These are phyloP conservation scores for Dillenia suffruticosa DNA, from an alignment of 164 flowering plant genomes.

Conservation along the genomic window DNA sequence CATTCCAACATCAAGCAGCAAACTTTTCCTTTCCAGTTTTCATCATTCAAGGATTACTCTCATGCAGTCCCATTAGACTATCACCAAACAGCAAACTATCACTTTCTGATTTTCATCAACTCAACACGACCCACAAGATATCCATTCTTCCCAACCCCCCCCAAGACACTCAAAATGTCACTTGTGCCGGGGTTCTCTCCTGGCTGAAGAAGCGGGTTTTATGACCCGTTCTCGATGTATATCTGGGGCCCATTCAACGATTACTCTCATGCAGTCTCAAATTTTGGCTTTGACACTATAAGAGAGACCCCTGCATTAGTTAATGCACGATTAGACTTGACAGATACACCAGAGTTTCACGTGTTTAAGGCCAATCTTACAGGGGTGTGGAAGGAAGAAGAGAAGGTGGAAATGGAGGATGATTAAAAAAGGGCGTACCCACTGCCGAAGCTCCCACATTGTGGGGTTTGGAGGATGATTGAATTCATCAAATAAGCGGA, in stretches of 20 bases:
- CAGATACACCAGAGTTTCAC: slow-evolving; percentile 14
- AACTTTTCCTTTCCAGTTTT: too few relatives aligned
- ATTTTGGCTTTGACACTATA: neutral
- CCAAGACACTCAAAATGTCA: too few relatives aligned
- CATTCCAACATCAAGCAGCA: too few relatives aligned
- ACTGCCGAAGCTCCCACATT: too few relatives aligned
- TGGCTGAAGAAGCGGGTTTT: neutral
- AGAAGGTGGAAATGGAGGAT: slow-evolving; percentile 19
- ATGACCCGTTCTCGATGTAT: slow-evolving; percentile 5
- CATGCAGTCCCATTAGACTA: too few relatives aligned
- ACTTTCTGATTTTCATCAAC: too few relatives aligned
- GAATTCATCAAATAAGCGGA: slow-evolving; percentile 14
- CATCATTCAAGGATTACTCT: too few relatives aligned
- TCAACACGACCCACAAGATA: too few relatives aligned
- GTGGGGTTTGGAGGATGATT: slow-evolving; percentile 8
- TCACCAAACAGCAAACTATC: too few relatives aligned
- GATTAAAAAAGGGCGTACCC: too few relatives aligned
- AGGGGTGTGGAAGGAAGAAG: slow-evolving; percentile 14
- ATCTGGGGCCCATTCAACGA: slow-evolving; percentile 5
- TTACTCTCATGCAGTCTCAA: neutral
- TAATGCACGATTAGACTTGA: slow-evolving; percentile 7
- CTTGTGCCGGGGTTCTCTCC: neutral
- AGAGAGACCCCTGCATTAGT: neutral
- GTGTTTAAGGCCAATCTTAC: slow-evolving; percentile 16
- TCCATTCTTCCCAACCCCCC: too few relatives aligned